A percentile compares a stretch with the other conserved stretches of the same genome.
These are phyloP conservation scores for Trichoderma aggressivum DNA, from an alignment of 2,329 filamentous ascomycete genomes.

Conservation along the genomic window DNA sequence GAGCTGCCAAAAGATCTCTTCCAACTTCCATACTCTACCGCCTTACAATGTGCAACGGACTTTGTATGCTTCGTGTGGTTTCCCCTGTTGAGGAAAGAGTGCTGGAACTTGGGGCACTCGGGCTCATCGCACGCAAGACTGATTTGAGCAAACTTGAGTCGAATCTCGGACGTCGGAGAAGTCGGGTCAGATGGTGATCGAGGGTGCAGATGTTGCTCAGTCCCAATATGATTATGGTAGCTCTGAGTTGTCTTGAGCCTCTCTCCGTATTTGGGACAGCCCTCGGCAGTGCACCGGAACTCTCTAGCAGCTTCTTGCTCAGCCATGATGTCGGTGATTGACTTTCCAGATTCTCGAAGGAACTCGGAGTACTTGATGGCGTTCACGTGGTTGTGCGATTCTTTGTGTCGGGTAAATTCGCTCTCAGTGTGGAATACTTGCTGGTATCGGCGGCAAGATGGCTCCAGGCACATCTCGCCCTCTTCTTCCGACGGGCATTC, in stretches of 20 bases:
- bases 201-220: background rate
- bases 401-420: slow-evolving; percentile 22
- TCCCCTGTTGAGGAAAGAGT: background rate
- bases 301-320: slow-evolving; percentile 25
- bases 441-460: slow-evolving; percentile 21
- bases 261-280: slow-evolving; percentile 19
- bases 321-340: background rate
- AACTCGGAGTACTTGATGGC: slow-evolving; percentile 18
- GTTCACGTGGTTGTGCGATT: slow-evolving; percentile 10
- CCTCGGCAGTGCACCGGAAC: slow-evolving; percentile 19
- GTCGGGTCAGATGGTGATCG: background rate
- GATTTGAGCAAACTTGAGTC: background rate
- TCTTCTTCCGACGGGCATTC: slow-evolving; percentile 5
- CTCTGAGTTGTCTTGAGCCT: slow-evolving; percentile 10
- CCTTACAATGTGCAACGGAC: background rate
- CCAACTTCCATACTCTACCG: background rate
- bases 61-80: background rate
- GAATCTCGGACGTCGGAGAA: background rate
- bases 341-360: background rate
- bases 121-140: background rate
- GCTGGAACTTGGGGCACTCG: background rate
- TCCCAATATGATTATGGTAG: background rate
- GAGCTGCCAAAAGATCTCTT: background rate
- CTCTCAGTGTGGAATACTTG: slow-evolving; percentile 1
- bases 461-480: background rate